Base-by-base conservation (phyloP, 768 basidiomycete species). In the Rubroboletus satanas region DNA sequence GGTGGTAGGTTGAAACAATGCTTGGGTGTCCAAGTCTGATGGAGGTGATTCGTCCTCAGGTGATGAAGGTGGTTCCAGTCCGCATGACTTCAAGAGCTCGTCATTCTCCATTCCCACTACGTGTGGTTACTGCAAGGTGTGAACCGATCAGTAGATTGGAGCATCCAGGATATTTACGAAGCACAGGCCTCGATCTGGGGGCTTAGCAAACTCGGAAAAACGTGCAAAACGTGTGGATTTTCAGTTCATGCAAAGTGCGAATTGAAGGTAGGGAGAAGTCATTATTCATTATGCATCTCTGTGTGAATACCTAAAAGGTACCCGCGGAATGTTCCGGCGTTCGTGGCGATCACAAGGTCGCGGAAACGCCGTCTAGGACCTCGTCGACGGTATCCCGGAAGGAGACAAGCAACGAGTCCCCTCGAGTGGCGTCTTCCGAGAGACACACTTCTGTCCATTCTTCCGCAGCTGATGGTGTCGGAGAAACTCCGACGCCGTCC, bases 221-320 rank as follows among this genome's bases (percentile, higher is more conserved):
- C 86, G 7, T 93, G 91, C 74, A 85, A 78, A 66, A 70, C 76
- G 12, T 93, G 92, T 66, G 84, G 86, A 1, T 70, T 93, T 47
- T 85, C 87, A 18, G 90, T 93, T 7, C 91, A 93, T 67, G 74
- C 83, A 45, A 92, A 89, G 69, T 93, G 92, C 70, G 92, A 93
- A 68, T 70, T 93, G 46, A 93, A 92, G 82, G 91, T 87, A 56
- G 15, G 51, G 41, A 26, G 49, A 18, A 39, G 66, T 38, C 31
- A 23, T 43, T 46, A 23, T 26, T 55, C 48, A 10, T 53, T 45
- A 29, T 45, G 44, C 18, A 45, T 45, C 26, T 42, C 23, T 56
- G 48, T 53, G 57, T 59, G 54, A 62, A 54, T 35, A 35, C 38
- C 52, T 31, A 21, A 36, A 50, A 90, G 88, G 80, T 90, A 49